Base-by-base conservation (phyloP, 1,284 basidiomycete species). In the Cryptococcus sp. region DNA sequence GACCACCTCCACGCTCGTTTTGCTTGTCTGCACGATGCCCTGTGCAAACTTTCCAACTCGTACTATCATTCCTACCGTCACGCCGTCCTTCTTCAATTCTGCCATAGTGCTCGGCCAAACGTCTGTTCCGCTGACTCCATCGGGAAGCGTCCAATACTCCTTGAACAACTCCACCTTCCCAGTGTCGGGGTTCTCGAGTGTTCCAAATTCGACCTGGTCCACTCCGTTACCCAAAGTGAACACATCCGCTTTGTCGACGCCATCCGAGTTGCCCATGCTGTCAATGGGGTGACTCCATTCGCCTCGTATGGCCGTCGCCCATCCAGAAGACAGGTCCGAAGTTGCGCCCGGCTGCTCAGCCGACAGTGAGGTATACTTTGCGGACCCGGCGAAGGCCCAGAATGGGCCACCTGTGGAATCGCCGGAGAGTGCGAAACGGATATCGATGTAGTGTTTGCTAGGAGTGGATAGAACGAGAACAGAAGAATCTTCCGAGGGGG, bases 251-350 rank as follows among this genome's bases (percentile, higher is more conserved):
- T 41, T 16, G 27, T 61, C 59, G 8, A 47, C 40, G 10, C 54
- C 54, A 6, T 56, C 54, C 10, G 42, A 38, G 20, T 53, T 50
- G 27, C 59, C 54, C 59, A 61, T 57, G 16, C 40, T 49, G 40
- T 61, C 59, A 19, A 61, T 56, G 25, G 59, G 55, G 20, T 61
- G 59, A 17, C 40, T 46, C 59, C 59, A 61, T 27, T 57, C 54
- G 5, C 59, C 59, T 40, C 54, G 42, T 17, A 57, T 57, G 5
- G 22, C 55, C 7, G 25, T 23, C 7, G 20, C 40, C 46, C 56
- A 51, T 6, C 52, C 56, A 11, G 40, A 13, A 2, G 45, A 27
- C 8, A 56, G 13, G 35, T 17, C 50, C 10, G 50, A 57, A 23
- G 8, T 10, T 31, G 27, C 27, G 27, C 10, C 27, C 27, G 27